Evolutionary conservation across 1,284 basidiomycete genomes (phyloP), one percentile per base, ranked within the genome.

Genomic region (Ustilago crameri): DNA sequence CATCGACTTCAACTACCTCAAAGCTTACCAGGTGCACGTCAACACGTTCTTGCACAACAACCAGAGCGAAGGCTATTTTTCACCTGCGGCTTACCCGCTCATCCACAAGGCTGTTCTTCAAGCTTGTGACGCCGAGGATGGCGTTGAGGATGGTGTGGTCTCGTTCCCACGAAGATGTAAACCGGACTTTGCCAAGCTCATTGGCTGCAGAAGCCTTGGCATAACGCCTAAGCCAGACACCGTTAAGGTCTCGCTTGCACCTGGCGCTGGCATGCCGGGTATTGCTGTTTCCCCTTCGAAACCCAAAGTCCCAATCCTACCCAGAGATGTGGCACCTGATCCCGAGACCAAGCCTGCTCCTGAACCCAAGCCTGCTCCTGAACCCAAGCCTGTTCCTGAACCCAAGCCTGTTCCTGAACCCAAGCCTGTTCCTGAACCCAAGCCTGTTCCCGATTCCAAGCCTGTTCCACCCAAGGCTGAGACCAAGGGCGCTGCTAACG

Each of bases 11-110:
- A 75, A 67, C 42, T 15, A 76, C 24, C 46, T 72, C 35, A 68
- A 67, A 26, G 74, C 74, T 8, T 65, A 52, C 54, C 74, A 76
- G 49, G 57, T 74, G 5, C 72, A 74, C 47, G 58, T 76, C 62
- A 74, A 71, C 54, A 30, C 32, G 7, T 57, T 63, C 18, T 55
- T 64, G 34, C 30, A 50, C 9, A 43, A 74, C 51, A 52, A 49
- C 18, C 48, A 34, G 12, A 65, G 49, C 7, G 40, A 42, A 2
- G 30, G 42, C 17, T 76, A 53, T 50, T 64, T 76, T 24, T 43
- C 74, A 14, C 34, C 22, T 10, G 26, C 18, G 1, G 48, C 52
- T 2, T 72, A 74, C 37, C 40, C 61, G 2, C 35, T 68, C 18
- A 58, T 77, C 48, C 42, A 69, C 42, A 34, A 46, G 14, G 58